phyloP scores from a whole-genome alignment of 2,329 filamentous ascomycete species.

The Colletotrichum truncatum region DNA sequence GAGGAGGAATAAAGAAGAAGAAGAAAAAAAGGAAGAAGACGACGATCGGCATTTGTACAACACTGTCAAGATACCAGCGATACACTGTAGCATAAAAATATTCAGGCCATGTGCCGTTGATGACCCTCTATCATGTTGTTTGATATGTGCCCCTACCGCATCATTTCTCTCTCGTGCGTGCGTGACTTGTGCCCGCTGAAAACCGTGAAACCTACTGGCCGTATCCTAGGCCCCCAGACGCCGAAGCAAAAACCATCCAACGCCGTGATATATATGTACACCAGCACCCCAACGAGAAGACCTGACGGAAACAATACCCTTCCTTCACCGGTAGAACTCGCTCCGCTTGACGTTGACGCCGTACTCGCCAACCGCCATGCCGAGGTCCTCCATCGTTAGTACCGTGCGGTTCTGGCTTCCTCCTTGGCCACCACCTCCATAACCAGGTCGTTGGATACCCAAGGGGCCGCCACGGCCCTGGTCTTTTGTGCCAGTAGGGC shows the following conservation, averaged over 20 bases:
- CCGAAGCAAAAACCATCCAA: constrained; percentile 20
- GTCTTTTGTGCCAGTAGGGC: constrained; percentile 66
- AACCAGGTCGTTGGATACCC: constrained; percentile 81
- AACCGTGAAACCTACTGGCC: not conserved
- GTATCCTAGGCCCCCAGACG: constrained; percentile 19
- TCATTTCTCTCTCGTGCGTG: not conserved
- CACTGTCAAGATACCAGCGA: constrained; percentile 29
- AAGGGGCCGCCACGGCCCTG: constrained; percentile 68
- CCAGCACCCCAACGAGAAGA: not conserved
- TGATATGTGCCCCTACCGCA: not conserved
- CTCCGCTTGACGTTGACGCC: constrained; percentile 97
- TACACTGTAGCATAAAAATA: constrained; percentile 14
- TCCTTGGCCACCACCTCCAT: constrained; percentile 88
- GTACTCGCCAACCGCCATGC: constrained; percentile 98
- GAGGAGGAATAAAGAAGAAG: constrained; percentile 1
- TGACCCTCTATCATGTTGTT: constrained; percentile 4
- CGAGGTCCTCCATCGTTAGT: constrained; percentile 97
- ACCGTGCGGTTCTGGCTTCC: constrained; percentile 92
- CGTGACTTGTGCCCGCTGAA: not conserved
- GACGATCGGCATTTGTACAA: constrained; percentile 22
- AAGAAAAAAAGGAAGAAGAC: not conserved
- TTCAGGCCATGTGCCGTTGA: constrained; percentile 15
- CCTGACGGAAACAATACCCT: not conserved
- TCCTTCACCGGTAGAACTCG: constrained; percentile 85
- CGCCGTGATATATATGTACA: constrained; percentile 25